Base-by-base conservation (phyloP, 31 red algal species). In the Odonthalia washingtoniensis region DNA sequence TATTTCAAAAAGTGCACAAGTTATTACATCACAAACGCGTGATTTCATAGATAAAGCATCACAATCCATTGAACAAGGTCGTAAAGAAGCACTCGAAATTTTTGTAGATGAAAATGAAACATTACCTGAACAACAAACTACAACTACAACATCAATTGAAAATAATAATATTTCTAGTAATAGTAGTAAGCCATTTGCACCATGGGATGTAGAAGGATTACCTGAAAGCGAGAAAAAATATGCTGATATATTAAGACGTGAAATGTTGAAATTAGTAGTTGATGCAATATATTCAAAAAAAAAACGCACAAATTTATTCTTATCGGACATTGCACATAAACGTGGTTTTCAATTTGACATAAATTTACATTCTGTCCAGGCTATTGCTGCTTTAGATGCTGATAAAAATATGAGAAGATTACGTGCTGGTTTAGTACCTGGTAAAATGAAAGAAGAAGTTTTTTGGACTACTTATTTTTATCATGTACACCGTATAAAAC, bases 381-480 rank as follows among this genome's bases (percentile, higher is more conserved):
- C 93, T 21, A 75, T 86, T 53, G 93, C 74, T 4, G 87, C 82
- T 2, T 39, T 95, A 78, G 49, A 80, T 18, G 89, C 89, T 6
- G 88, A 95, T 33, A 70, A 68, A 32, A 82, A 82, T 34, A 75
- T 95, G 75, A 33, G 85, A 14, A 65, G 85, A 27, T 78, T 95
- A 42, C 81, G 93, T 24, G 79, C 87, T 26, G 88, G 89, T 28
- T 45, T 95, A 52, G 93, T 95, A 65, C 93, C 93, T 30, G 84
- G 73, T 53, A 82, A 72, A 63, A 83, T 95, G 74, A 86, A 70
- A 12, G 93, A 95, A 46, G 66, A 81, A 5, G 84, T 39, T 31
- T 95, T 95, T 72, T 95, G 93, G 93, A 17, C 41, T 1, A 74
- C 70, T 52, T 95, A 95, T 72, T 95, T 95, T 84, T 89, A 75